phyloP scores from a whole-genome alignment of 176 grass and related monocot genomes.

The Stipa capillata region DNA sequence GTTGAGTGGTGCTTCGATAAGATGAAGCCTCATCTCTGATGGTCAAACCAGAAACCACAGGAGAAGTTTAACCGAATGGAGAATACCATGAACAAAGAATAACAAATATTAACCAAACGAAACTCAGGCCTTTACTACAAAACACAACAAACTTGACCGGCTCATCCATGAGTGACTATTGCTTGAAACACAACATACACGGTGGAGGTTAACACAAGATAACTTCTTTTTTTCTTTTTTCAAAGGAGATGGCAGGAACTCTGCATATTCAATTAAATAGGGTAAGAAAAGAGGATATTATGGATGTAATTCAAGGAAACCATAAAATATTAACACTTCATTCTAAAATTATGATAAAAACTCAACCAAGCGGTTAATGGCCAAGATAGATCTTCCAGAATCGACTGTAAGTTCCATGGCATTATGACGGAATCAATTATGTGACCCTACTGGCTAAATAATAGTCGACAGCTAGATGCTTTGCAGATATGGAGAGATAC shows the following conservation, averaged over 20 bases:
- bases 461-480: background rate
- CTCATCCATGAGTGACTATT: background rate
- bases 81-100: background rate
- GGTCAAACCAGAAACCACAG: background rate
- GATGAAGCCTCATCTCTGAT: background rate
- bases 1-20: background rate
- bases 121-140: background rate
- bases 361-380: background rate
- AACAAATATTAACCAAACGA: background rate
- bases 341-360: constrained; percentile 3
- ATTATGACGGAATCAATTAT: constrained; percentile 6
- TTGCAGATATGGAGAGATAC: background rate
- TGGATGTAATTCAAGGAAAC: background rate
- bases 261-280: background rate
- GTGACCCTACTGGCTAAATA: background rate
- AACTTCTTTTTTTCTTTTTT: background rate
- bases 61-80: background rate
- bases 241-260: background rate
- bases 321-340: background rate
- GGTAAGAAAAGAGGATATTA: background rate
- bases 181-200: constrained; percentile 1
- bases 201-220: background rate
- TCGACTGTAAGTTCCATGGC: background rate
- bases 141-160: background rate
- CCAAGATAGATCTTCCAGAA: background rate